Base-by-base conservation (phyloP, 768 basidiomycete species). In the Lactarius sp. region DNA sequence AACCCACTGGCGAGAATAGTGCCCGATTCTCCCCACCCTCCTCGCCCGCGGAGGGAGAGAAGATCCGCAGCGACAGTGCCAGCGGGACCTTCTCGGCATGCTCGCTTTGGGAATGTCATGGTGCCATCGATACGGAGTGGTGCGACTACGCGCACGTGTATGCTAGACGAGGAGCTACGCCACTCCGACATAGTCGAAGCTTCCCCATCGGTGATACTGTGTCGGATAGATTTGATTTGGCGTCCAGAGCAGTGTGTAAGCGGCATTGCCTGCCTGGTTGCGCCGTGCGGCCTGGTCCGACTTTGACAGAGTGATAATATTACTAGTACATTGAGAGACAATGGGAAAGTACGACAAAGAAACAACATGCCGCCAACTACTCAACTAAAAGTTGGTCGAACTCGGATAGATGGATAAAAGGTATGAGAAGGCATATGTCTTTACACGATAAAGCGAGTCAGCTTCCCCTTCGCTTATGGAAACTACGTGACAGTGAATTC, bases 111-210 rank as follows among this genome's bases (percentile, higher is more conserved):
- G 13, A 47, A 33, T 53, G 64, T n/a, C n/a, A n/a, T n/a, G n/a
- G n/a, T 16, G 37, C 52, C 53, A 18, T 49, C 67, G 1, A n/a
- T 14, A 12, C 68, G 54, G 31, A 65, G 50, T 20, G 37, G 37
- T n/a, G 42, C 42, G 41, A 62, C 51, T 33, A 74, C 65, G 64
- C 73, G 76, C 18, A 79, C 81, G 46, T 75, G 77, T 64, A 90
- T 87, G 4, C 76, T 91, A 4, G 86, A 90, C 55, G 81, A 88
- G 66, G 90, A 92, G 71, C 65, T 91, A 18, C 80, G 79, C 14
- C 73, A 71, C 59, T 85, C 83, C 2, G 72, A 74, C 42, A 27
- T 27, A 27, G 22, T 22, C 22, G 22, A 22, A 22, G 27, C 27
- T 27, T 27, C 27, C 27, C 27, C 27, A 27, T 27, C 2, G 27